Base-by-base conservation (phyloP, 2,329 filamentous ascomycete genomes). In the Aureobasidium namibiae region DNA sequence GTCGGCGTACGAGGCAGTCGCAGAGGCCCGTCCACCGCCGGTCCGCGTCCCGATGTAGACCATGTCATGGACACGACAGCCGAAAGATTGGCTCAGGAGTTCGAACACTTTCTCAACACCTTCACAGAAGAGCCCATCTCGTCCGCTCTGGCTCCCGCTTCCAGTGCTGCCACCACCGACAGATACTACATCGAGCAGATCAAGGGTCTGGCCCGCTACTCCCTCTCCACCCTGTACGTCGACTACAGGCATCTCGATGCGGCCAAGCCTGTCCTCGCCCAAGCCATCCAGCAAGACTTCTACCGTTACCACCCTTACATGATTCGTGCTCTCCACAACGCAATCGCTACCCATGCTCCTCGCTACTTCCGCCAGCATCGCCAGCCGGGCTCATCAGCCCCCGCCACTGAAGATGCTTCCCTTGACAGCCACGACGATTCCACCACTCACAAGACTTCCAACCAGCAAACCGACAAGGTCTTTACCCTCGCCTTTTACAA, bases 401-500 rank as follows among this genome's bases (percentile, higher is more conserved):
- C 87, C 62, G 86, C 84, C 57, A 80, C 86, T 63, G 84, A 88
- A 1, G 86, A 84, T 2, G 86, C 88, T 1, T 82, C 81, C 1
- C 72, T 80, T 44, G 70, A 86, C 5, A 84, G 81, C 1, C 80
- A 79, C 45, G 77, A 78, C 48, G 80, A 80, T 26, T 74, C 74
- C 34, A 68, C 85, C 42, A 83, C 85, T 45, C 84, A 85, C 67
- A 88, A 90, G 74, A 95, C 89, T 31, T 85, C 87, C 59, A 90
- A 96, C 72, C 92, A 96, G 73, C 92, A 96, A 76, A 96, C 94
- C 0, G 94, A 99, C 75, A 96, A 95, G 78, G 80, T 99, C 38
- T 97, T 99, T 73, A 84, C 90, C 4, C 80, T 96, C 56, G 92
- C 92, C 33, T 95, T 96, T 68, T 96, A 96, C 78, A 95, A 96